Conservation (phyloP, 805 yeast genomes). For the Cyberlindnera maritima region DNA sequence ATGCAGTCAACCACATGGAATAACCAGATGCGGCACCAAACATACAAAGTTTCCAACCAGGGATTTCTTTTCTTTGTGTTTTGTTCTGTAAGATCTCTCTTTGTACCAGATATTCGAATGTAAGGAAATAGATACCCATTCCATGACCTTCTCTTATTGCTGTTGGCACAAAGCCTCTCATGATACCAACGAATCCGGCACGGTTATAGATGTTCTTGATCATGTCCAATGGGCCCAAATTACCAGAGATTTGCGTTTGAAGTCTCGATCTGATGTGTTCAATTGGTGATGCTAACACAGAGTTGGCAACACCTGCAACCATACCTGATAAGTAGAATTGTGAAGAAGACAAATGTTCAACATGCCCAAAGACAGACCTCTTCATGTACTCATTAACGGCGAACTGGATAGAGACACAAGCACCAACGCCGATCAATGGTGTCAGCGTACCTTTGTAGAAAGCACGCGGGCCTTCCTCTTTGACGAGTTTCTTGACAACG, state of each 20-base stretch:
- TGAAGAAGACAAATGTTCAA: conserved; percentile 43
- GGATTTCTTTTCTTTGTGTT: conserved; percentile 64
- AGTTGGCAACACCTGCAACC: conserved; percentile 91
- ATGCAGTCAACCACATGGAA: conserved; percentile 76
- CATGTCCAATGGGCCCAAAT: conserved; percentile 73
- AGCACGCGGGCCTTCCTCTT: conserved; percentile 80
- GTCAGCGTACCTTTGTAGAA: conserved; percentile 94
- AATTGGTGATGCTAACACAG: conserved; percentile 87
- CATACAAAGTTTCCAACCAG: conserved; percentile 81
- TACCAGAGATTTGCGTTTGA: conserved; percentile 78
- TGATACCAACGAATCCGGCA: conserved; percentile 60
- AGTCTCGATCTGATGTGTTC: conserved; percentile 93
- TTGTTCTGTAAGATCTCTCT: conserved; percentile 50
- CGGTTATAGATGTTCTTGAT: conserved; percentile 51
- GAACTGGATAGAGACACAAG: conserved; percentile 94
- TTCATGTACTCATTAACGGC: conserved; percentile 95
- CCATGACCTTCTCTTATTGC: conserved; percentile 83
- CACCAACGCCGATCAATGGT: conserved; percentile 95
- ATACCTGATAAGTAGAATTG: conserved; percentile 85
- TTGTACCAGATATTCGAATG: conserved; percentile 86
- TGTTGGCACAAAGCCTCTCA: conserved; percentile 83
- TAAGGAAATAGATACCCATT: conserved; percentile 81
- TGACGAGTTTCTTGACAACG: conserved; percentile 66
- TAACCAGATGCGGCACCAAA: conserved; percentile 93
- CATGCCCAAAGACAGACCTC: conserved; percentile 52